These are phyloP conservation scores for Circinella umbellata DNA, from an alignment of 371 early-diverging fungal genomes.

Conservation along the genomic window DNA sequence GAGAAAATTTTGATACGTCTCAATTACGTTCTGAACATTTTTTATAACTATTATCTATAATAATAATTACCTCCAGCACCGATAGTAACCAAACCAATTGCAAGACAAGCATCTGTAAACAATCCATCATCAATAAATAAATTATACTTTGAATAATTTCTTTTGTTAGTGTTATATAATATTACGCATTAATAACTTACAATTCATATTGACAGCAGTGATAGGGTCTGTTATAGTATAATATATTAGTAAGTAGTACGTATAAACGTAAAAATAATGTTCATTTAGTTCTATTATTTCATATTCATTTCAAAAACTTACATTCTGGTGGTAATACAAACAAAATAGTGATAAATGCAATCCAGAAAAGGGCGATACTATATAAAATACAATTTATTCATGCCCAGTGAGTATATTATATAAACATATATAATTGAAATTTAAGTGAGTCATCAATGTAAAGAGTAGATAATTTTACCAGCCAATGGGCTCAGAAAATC, in stretches of 20 bases:
- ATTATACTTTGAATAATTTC: too few species aligned
- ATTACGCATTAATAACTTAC: slow-evolving; percentile 8
- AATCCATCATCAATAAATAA: background rate
- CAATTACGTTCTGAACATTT: background rate
- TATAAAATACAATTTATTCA: too few species aligned
- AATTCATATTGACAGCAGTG: slow-evolving; percentile 58
- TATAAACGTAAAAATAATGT: too few species aligned
- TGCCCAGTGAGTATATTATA: too few species aligned
- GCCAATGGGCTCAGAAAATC: slow-evolving; percentile 45
- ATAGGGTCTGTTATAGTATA: slow-evolving; percentile 37
- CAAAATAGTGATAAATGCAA: slow-evolving; percentile 53
- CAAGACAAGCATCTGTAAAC: slow-evolving; percentile 41
- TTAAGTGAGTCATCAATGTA: too few species aligned
- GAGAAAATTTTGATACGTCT: too few species aligned
- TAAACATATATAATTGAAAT: too few species aligned
- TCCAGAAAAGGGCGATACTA: slow-evolving; percentile 47
- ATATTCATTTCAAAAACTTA: background rate
- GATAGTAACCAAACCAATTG: slow-evolving; percentile 39
- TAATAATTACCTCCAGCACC: slow-evolving; percentile 33
- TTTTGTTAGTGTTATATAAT: too few species aligned
- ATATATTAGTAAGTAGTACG: too few species aligned
- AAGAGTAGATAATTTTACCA: background rate
- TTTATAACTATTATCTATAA: background rate
- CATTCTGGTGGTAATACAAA: slow-evolving; percentile 53
- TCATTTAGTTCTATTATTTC: background rate